Base-by-base conservation (phyloP, 2,329 filamentous ascomycete species). In the Fusarium sp. region DNA sequence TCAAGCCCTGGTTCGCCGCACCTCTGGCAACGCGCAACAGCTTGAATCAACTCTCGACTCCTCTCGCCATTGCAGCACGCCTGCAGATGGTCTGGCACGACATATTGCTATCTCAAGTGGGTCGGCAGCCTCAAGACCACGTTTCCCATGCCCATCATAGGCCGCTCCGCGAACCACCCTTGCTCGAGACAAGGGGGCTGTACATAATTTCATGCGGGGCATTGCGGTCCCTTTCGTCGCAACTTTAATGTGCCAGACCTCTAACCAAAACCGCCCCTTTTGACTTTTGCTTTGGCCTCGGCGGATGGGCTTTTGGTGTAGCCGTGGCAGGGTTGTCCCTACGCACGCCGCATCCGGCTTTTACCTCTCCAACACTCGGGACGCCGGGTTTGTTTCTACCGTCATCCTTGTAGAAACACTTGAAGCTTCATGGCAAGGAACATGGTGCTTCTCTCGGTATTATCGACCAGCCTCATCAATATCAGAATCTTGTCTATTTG, bases 121-220 rank as follows among this genome's bases (percentile, higher is more conserved):
- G n/a, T n/a, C 72, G 72, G 43, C 59, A 27, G 54, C 39, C 71
- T 72, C 64, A 68, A 32, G 16, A 64, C 64, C 72, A 74, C 71
- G 64, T 72, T 75, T 64, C 39, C 13, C 48, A 30, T 43, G 41
- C 45, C 23, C 30, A 32, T 32, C 20, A 20, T 20, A 13, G 32
- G 32, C 32, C 18, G 10, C 20, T 64, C 48, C 62, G 50, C 50
- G 20, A 11, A 43, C 32, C 50, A 25, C 52, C 69, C 66, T 59
- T 63, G 72, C 64, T 50, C 43, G 25, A 52, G 20, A 58, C 43
- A 66, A 52, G 58, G 72, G 58, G n/a, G 43, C 20, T 50, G n/a
- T 52, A 70, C 59, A 50, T 75, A 62, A 71, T 76, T 63, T 76
- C 41, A 75, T 76, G 73, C 73, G 73, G 73, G 70, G 73, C 61